Conservation (phyloP, 495 filamentous ascomycete genomes). For the Podospora pseudopauciseta region DNA sequence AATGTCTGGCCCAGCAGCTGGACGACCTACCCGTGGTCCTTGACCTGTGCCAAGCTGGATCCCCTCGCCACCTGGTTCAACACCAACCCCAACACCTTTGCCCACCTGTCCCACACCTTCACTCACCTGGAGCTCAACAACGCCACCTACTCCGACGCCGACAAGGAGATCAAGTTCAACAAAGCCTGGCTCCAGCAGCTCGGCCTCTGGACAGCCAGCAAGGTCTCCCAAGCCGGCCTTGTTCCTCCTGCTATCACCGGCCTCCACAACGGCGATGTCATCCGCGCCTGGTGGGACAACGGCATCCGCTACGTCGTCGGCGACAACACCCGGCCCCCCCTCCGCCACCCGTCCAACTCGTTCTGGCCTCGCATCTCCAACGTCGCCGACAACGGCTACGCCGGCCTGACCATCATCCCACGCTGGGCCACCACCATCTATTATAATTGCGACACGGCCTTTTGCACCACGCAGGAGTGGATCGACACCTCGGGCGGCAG, state of each 20-base stretch:
- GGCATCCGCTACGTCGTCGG: constrained; percentile 59
- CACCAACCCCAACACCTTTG: constrained; percentile 52
- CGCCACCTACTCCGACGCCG: constrained; percentile 55
- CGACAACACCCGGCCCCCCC: constrained; percentile 56
- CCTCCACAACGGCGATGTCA: constrained; percentile 61
- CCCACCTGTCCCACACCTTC: constrained; percentile 60
- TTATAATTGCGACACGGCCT: constrained; percentile 58
- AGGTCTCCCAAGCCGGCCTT: constrained; percentile 52
- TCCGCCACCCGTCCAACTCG: constrained; percentile 42
- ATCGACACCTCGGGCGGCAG: constrained; percentile 53
- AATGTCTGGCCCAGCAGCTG: constrained; percentile 52
- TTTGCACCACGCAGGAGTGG: constrained; percentile 58
- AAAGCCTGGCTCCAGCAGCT: constrained; percentile 54
- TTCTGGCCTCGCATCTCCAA: constrained; percentile 57
- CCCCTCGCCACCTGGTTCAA: constrained; percentile 50
- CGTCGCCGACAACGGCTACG: constrained; percentile 49
- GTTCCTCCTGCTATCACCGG: constrained; percentile 64
- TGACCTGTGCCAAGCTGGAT: constrained; percentile 48
- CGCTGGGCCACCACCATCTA: constrained; percentile 63
- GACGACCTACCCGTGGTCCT: constrained; percentile 46
- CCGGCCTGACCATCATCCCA: constrained; percentile 56
- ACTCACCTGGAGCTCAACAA: constrained; percentile 59
- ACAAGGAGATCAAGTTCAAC: constrained; percentile 59
- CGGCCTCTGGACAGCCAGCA: constrained; percentile 40
- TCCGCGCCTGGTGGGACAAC: constrained; percentile 56